These are phyloP conservation scores for Auriscalpium vulgare DNA, from an alignment of 768 basidiomycete genomes.

Conservation along the genomic window DNA sequence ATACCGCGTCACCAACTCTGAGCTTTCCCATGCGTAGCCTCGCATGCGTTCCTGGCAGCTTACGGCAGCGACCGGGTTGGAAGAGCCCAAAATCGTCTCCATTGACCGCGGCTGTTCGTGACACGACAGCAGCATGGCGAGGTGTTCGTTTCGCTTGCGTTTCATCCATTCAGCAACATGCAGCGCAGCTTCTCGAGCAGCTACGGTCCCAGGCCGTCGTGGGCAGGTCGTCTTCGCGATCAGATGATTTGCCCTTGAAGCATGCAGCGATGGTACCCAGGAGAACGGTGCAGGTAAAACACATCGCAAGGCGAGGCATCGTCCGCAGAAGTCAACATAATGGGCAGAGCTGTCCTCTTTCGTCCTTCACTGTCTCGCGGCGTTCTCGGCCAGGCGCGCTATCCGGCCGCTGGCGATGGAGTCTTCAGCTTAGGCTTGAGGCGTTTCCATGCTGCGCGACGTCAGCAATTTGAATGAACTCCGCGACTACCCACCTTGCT, in stretches of 20 bases:
- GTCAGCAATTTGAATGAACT: not conserved
- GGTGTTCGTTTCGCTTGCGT: not conserved
- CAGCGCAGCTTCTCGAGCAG: not conserved
- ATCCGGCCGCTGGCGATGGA: not conserved
- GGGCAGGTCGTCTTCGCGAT: not conserved
- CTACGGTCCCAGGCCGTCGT: not conserved
- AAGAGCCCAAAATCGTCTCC: slow-evolving; percentile 2
- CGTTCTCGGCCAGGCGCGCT: not conserved
- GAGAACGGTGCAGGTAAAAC: slow-evolving; percentile 5
- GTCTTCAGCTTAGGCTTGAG: slow-evolving; percentile 2
- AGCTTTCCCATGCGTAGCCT: slow-evolving; percentile 7
- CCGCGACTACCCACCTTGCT: slow-evolving; percentile 1
- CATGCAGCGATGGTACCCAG: slow-evolving; percentile 2
- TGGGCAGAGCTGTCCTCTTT: not conserved
- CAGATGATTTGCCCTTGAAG: slow-evolving; percentile 7
- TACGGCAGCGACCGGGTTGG: slow-evolving; percentile 1
- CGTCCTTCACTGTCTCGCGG: not conserved
- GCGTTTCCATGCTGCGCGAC: slow-evolving; percentile 6
- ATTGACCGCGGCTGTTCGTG: not conserved
- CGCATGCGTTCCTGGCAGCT: not conserved
- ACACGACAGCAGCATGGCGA: not conserved
- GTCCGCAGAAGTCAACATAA: slow-evolving; percentile 2
- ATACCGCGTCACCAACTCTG: slow-evolving; percentile 7
- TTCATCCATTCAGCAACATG: slow-evolving; percentile 10
- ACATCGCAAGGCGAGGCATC: slow-evolving; percentile 8